Evolutionary conservation across 805 yeast genomes (phyloP).

Genomic region (Blastobotrys muscicola): DNA sequence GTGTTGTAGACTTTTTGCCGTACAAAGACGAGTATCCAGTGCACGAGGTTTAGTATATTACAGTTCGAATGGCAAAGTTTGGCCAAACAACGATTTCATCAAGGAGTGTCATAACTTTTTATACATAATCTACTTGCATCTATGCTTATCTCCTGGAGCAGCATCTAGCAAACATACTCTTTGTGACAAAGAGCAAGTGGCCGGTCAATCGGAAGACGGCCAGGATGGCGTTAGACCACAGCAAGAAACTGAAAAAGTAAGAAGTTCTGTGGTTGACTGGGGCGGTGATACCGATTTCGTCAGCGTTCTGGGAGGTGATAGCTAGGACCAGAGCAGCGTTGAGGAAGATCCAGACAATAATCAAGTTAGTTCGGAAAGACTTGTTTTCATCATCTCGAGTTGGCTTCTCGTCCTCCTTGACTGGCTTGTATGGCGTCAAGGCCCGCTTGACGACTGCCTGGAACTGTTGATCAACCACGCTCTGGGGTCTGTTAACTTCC

Average conservation of each 20-base stretch:
- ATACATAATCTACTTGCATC: conserved; percentile 1
- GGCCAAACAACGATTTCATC: background rate
- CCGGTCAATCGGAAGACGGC: conserved; percentile 51
- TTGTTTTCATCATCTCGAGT: conserved; percentile 30
- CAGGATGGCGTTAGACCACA: conserved; percentile 55
- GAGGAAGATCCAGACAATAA: conserved; percentile 31
- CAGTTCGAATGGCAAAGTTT: too few relatives aligned
- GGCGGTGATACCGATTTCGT: conserved; percentile 29
- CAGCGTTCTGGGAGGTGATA: conserved; percentile 29
- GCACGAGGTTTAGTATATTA: too few relatives aligned
- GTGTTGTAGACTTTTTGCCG: too few relatives aligned
- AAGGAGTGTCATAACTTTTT: too few relatives aligned
- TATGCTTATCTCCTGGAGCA: conserved; percentile 17
- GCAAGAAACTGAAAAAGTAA: conserved; percentile 37
- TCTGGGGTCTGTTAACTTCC: conserved; percentile 37
- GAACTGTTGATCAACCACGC: conserved; percentile 45
- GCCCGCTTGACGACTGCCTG: conserved; percentile 41
- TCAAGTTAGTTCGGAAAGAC: conserved; percentile 33
- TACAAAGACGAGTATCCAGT: too few relatives aligned
- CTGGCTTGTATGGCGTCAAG: conserved; percentile 40
- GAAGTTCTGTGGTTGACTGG: conserved; percentile 30
- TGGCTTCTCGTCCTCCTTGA: conserved; percentile 16
- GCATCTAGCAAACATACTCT: conserved; percentile 16
- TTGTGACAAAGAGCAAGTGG: conserved; percentile 37
- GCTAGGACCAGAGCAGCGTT: conserved; percentile 30